These are phyloP conservation scores for Nothopassalora personata DNA, from an alignment of 2,329 filamentous ascomycete genomes.

Conservation along the genomic window DNA sequence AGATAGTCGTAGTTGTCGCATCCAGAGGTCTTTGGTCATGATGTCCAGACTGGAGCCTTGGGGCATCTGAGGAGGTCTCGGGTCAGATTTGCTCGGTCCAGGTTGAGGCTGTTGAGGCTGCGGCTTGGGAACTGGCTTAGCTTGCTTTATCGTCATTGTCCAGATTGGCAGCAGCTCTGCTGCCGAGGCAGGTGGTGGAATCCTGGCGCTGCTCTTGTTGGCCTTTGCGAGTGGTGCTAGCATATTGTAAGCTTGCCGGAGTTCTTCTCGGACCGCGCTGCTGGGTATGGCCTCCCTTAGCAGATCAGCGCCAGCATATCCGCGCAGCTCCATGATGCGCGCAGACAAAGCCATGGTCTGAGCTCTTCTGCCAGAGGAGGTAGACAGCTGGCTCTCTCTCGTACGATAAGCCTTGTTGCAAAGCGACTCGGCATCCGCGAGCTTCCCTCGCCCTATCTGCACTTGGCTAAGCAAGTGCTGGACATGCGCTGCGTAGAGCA, in stretches of 20 bases:
- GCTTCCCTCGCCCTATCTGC: not conserved
- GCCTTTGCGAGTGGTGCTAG: not conserved
- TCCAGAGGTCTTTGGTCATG: constrained; percentile 2
- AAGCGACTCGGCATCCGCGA: not conserved
- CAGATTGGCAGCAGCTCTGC: constrained; percentile 9
- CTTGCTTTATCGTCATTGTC: constrained; percentile 2
- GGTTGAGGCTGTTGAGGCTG: not conserved
- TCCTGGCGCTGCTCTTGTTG: not conserved
- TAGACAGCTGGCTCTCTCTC: not conserved
- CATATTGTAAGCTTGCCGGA: not conserved
- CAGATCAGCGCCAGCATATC: not conserved
- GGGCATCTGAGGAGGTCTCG: not conserved
- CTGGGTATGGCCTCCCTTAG: not conserved
- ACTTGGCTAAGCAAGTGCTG: constrained; percentile 9
- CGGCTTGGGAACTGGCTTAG: not conserved
- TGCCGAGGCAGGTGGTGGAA: not conserved
- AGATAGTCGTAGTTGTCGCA: constrained; percentile 1
- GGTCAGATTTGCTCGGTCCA: not conserved
- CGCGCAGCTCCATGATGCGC: not conserved
- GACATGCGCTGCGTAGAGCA: constrained; percentile 4
- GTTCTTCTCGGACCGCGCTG: not conserved
- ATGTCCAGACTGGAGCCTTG: not conserved
- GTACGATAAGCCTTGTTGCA: constrained; percentile 3
- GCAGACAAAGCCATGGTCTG: constrained; percentile 3
- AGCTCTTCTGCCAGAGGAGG: not conserved